Conservation (phyloP, 2,329 filamentous ascomycete genomes). For the Hypocrella siamensis region DNA sequence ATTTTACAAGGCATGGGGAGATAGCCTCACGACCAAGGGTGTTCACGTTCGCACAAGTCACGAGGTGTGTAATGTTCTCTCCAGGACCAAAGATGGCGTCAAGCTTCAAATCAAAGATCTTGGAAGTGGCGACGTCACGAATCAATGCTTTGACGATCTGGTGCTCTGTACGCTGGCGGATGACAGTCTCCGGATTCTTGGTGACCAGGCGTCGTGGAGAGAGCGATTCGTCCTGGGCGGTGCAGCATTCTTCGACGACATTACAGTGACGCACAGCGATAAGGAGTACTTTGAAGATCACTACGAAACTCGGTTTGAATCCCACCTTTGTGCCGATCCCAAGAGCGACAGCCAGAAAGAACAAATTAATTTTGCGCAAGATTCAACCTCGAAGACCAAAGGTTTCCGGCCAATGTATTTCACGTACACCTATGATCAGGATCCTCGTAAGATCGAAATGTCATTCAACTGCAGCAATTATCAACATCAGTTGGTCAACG, state of each 20-base stretch:
- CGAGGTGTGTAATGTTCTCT: constrained; percentile 35
- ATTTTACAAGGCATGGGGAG: constrained; percentile 45
- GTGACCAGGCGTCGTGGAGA: constrained; percentile 37
- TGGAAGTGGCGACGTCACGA: constrained; percentile 30
- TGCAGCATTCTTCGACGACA: constrained; percentile 53
- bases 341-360: constrained; percentile 22
- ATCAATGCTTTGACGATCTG: constrained; percentile 47
- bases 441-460: constrained; percentile 47
- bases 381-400: constrained; percentile 31
- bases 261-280: constrained; percentile 56
- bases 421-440: constrained; percentile 41
- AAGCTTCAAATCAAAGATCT: constrained; percentile 35
- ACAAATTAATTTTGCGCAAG: constrained; percentile 24
- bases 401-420: constrained; percentile 51
- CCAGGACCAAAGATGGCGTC: constrained; percentile 34
- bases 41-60: constrained; percentile 40
- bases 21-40: constrained; percentile 34
- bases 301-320: constrained; percentile 47
- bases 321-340: constrained; percentile 32
- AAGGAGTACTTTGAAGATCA: constrained; percentile 48
- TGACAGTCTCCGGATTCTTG: constrained; percentile 45
- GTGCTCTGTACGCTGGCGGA: constrained; percentile 52
- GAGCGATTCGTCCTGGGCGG: constrained; percentile 56
- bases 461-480: constrained; percentile 65
- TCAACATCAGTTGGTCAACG: constrained; percentile 50